Evolutionary conservation across 2,329 filamentous ascomycete species (phyloP), one percentile per base, ranked within the genome.

Genomic region (Apiospora aurea): DNA sequence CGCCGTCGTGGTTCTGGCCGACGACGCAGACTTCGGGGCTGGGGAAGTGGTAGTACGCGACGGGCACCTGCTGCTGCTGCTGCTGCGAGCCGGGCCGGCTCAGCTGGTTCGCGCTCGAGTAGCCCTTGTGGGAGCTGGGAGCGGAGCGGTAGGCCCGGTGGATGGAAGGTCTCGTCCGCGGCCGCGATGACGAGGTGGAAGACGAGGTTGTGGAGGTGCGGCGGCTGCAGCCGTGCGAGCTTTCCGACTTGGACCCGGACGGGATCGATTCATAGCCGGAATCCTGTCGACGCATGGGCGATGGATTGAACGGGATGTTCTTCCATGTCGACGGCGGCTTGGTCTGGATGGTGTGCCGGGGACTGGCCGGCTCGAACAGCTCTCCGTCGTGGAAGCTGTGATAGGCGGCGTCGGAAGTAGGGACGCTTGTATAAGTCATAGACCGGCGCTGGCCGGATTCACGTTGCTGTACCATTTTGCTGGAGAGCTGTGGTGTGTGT

Each of bases 201-300:
- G 78, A 74, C 10, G 80, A 80, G 11, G 75, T 75, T 11, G 77
- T 74, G 6, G 82, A 80, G 18, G 76, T 76, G 46, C 78, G 77
- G 21, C 75, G 77, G 11, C 75, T 75, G 47, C 78, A 79, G 21
- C 78, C 76, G 5, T 77, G 79, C 2, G 85, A 86, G 21, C 79
- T 79, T 11, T 80, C 81, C 5, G 77, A 75, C 18, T 83, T 85
- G n/a, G 80, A 80, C 29, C 80, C 81, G 2, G 85, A 82, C 11
- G 81, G 79, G 66, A 85, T 83, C 3, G 88, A 90, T 76, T 87
- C 88, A 75, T 90, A 90, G 46, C 88, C 88, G 0, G 88, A 90
- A 77, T 90, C 88, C 73, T 89, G 87, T 18, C 88, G 84, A 69
- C 84, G 84, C 82, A 90, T 89, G 0, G 82, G 78, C 16, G 78